Evolutionary conservation across 1,139 yeast genomes (phyloP), one percentile per base, ranked within the genome.

Genomic region (Keqinozyma sinolaborantium): DNA sequence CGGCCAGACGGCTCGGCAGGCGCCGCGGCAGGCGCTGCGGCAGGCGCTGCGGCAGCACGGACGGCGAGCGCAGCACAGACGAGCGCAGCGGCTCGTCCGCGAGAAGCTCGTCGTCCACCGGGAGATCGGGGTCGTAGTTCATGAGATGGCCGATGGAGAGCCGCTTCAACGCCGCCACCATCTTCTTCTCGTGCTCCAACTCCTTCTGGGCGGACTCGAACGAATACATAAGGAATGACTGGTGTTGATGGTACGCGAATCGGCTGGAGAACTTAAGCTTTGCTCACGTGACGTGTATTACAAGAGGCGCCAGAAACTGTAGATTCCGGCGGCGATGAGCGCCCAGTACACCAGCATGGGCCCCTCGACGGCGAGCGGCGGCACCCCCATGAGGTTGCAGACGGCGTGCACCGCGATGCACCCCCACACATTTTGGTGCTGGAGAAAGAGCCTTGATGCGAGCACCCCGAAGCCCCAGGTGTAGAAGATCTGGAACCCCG

Each of bases 371-470:
- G 39, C 39, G 14, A 77, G 36, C 2, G 53, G 55, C 0, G 97
- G 98, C 30, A 90, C 73, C 0, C 96, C 95, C 60, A 84, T 65
- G 35, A 73, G 58, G 53, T 92, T 92, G 56, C 97, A 90, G 33
- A 83, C 68, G 1, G 72, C 48, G 51, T 92, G 99, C 3, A 79
- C 75, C 2, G 71, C 52, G 12, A 83, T 61, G 23, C 84, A 70
- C 16, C 83, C 65, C 82, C 83, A 79, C 6, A 85, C 52, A 34
- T 75, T 77, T 4, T 73, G 68, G 14, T 28, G 78, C 60, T 44
- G 70, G 51, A 42, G 70, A 46, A 77, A 83, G 8, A 85, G 50
- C 44, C 67, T 70, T 38, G 83, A 74, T 3, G 95, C 85, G 34
- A 85, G 63, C 35, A 78, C 65, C 1, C 97, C 98, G 60, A 94